Conservation (phyloP, 495 filamentous ascomycete genomes). For the Pyrenula aspistea region DNA sequence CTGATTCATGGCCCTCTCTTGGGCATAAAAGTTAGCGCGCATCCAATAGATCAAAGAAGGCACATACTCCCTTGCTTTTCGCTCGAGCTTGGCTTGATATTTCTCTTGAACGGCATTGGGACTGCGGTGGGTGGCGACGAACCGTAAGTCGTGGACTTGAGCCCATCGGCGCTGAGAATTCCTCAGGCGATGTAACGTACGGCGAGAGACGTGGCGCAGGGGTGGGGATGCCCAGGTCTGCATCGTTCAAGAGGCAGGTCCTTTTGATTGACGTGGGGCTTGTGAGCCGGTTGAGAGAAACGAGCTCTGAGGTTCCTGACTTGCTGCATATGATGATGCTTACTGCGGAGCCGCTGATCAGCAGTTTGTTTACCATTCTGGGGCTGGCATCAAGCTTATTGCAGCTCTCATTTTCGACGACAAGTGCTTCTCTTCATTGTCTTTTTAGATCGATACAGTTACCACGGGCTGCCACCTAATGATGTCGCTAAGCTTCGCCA, state of each 20-base stretch:
- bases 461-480: too few relatives aligned
- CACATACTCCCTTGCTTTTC: constrained; percentile 65
- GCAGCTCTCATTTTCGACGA: too few relatives aligned
- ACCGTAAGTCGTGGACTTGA: constrained; percentile 83
- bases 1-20: constrained; percentile 60
- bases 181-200: background rate
- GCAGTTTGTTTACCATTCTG: background rate
- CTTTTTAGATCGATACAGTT: too few relatives aligned
- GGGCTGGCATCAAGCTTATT: too few relatives aligned
- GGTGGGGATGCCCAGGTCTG: background rate
- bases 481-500: too few relatives aligned
- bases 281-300: too few relatives aligned
- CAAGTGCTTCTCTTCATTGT: too few relatives aligned
- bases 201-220: background rate
- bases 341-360: background rate
- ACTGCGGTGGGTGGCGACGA: constrained; percentile 57
- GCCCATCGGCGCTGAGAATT: constrained; percentile 68
- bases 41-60: constrained; percentile 1
- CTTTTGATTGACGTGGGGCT: too few relatives aligned
- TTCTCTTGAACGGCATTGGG: constrained; percentile 61
- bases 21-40: constrained; percentile 1
- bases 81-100: constrained; percentile 74
- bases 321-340: too few relatives aligned
- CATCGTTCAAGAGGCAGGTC: too few relatives aligned
- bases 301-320: too few relatives aligned